Base-by-base conservation (phyloP, 2,329 filamentous ascomycete species). In the Penicillium sp. region DNA sequence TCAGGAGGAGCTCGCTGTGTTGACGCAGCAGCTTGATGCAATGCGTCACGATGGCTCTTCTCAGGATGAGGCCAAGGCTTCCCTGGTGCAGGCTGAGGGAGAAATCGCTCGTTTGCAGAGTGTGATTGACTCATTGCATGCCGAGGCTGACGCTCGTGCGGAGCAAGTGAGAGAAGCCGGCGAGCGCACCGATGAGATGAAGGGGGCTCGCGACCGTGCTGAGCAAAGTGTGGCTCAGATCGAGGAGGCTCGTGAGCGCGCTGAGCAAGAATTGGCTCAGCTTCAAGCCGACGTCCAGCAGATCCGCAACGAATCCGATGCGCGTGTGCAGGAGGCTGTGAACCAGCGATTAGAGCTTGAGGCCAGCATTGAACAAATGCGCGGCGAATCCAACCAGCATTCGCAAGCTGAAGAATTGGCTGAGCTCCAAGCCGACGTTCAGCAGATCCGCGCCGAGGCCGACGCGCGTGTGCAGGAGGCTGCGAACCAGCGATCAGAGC, bases 41-140 rank as follows among this genome's bases (percentile, higher is more conserved):
- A 64, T 69, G 47, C 68, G 66, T 42, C 66, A 71, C 41, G 65
- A 72, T 61, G 48, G 65, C 63, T 46, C 64, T 66, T 40, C 62
- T 56, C 39, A 68, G 67, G 54, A 65, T 64, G 52, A 63, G 67
- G 42, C 60, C 54, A 52, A 64, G 58, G 46, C 54, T 53, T 58
- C 64, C 35, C 56, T 62, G 52, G 54, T 55, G 42, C 56, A 63
- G 47, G 58, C 63, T 4, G 66, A 69, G 53, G 62, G 63, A 5
- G 65, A 70, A 50, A 50, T 68, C 23, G 53, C 55, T 35, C 63
- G 59, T 33, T 47, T 70, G 40, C 74, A 78, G 46, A 77, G 79
- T 13, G 79, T 85, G 57, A 65, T 87, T 6, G 75, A 81, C 31
- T 71, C 68, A 13, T 60, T 69, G 5, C 62, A 70, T 27, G 58